Percentiles rank a stretch among this genome's conserved stretches.
Evolutionary conservation across 2,329 filamentous ascomycete species (phyloP).

Genomic region (Penicillium sp.): DNA sequence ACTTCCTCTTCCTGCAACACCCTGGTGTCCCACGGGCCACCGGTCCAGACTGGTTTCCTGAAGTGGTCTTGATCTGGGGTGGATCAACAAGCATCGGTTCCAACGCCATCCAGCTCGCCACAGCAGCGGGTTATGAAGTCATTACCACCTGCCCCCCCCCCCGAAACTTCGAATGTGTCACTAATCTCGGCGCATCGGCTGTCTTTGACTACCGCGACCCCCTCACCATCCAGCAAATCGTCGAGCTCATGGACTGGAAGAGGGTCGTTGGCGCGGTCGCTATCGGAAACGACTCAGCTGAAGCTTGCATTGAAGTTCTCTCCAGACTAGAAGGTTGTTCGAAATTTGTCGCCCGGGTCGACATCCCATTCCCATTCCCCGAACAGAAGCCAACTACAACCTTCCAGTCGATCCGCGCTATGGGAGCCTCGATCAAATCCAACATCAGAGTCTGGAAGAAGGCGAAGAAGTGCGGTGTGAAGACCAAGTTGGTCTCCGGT

Average conservation of each 20-base stretch:
- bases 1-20: constrained; percentile 21
- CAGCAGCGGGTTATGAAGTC: constrained; percentile 11
- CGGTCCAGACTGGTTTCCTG: not conserved
- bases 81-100: constrained; percentile 16
- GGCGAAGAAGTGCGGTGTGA: not conserved
- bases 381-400: not conserved
- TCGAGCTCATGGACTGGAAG: not conserved
- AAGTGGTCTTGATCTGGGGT: constrained; percentile 19
- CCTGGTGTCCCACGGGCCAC: not conserved
- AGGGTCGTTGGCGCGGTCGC: not conserved
- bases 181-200: not conserved
- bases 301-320: constrained; percentile 5
- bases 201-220: constrained; percentile 7
- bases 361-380: not conserved
- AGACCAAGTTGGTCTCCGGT: not conserved
- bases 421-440: not conserved
- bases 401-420: not conserved
- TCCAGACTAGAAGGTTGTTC: not conserved
- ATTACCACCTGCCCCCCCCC: not conserved
- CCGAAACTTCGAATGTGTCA: not conserved
- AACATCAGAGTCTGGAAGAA: not conserved
- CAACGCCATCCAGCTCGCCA: constrained; percentile 14
- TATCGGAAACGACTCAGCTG: constrained; percentile 6
- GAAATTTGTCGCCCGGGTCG: constrained; percentile 2
- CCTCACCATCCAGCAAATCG: not conserved